phyloP scores from a whole-genome alignment of 1,139 yeast genomes.

The Dujonia santamariae region DNA sequence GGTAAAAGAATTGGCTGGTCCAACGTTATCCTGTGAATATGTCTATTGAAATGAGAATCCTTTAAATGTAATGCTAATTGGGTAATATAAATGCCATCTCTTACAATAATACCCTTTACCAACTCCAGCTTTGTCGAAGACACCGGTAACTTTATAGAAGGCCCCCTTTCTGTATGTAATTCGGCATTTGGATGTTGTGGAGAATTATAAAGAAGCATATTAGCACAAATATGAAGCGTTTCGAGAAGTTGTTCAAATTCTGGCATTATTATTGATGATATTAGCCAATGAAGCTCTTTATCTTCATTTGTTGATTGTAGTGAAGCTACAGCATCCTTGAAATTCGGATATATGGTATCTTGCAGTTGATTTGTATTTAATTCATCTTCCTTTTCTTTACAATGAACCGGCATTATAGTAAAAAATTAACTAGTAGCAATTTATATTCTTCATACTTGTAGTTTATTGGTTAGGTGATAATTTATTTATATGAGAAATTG shows the following conservation, averaged over 20 bases:
- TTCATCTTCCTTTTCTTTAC: too few relatives aligned
- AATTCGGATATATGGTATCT: too few relatives aligned
- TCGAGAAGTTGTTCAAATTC: constrained; percentile 42
- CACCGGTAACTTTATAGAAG: constrained; percentile 39
- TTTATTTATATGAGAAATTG: too few relatives aligned
- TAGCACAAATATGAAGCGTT: constrained; percentile 37
- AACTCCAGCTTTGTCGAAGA: constrained; percentile 37
- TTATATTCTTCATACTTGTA: too few relatives aligned
- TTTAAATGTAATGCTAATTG: constrained; percentile 25
- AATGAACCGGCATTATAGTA: too few relatives aligned
- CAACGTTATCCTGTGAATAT: constrained; percentile 23
- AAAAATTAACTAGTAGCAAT: too few relatives aligned
- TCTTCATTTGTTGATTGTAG: constrained; percentile 25
- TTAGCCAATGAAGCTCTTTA: constrained; percentile 42
- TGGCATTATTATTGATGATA: constrained; percentile 26
- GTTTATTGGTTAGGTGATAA: too few relatives aligned
- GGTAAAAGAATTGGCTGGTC: constrained; percentile 29
- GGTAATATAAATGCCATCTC: constrained; percentile 41
- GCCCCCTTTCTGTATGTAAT: constrained; percentile 30
- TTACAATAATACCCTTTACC: constrained; percentile 38
- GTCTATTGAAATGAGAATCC: constrained; percentile 32
- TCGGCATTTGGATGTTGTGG: constrained; percentile 35
- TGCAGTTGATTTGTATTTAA: too few relatives aligned
- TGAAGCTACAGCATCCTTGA: too few relatives aligned
- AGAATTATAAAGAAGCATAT: constrained; percentile 35